These are phyloP conservation scores for Stipa capillata DNA, from an alignment of 176 grass and related monocot genomes.

Conservation along the genomic window DNA sequence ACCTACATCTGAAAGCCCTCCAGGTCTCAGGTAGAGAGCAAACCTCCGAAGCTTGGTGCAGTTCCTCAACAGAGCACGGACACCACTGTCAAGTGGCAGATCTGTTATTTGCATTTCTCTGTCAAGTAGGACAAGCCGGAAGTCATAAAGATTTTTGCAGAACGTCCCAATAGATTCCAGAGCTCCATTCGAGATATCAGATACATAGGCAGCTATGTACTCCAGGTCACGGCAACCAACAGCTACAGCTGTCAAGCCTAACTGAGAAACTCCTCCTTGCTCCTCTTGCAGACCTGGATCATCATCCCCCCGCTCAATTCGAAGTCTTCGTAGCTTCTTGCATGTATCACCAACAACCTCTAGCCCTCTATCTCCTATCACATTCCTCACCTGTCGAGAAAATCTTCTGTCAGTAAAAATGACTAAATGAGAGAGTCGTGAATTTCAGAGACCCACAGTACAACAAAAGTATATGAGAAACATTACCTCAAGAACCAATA, in stretches of 20 bases:
- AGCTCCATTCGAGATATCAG: constrained; percentile 80
- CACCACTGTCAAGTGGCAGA: constrained; percentile 79
- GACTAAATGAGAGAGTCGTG: not conserved
- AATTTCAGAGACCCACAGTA: not conserved
- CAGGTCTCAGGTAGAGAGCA: constrained; percentile 73
- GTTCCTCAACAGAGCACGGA: constrained; percentile 59
- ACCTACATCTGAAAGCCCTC: constrained; percentile 73
- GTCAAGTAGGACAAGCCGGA: constrained; percentile 83
- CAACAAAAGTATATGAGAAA: not conserved
- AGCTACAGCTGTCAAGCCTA: constrained; percentile 65
- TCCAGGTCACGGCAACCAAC: constrained; percentile 76
- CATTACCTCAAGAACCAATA: constrained; percentile 79
- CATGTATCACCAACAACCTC: constrained; percentile 63
- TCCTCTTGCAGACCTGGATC: constrained; percentile 81
- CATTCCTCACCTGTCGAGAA: constrained; percentile 58
- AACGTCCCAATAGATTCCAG: constrained; percentile 77
- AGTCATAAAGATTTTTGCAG: constrained; percentile 77
- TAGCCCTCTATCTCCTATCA: constrained; percentile 80
- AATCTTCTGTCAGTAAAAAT: constrained; percentile 20
- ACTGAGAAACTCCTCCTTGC: constrained; percentile 66
- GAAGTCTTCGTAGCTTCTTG: constrained; percentile 62
- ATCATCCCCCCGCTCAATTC: constrained; percentile 89
- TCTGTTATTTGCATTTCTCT: constrained; percentile 46
- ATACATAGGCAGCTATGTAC: constrained; percentile 85
- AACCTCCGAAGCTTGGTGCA: constrained; percentile 80